Base-by-base conservation (phyloP, 2,329 filamentous ascomycete species). In the Colletotrichum acutatum region DNA sequence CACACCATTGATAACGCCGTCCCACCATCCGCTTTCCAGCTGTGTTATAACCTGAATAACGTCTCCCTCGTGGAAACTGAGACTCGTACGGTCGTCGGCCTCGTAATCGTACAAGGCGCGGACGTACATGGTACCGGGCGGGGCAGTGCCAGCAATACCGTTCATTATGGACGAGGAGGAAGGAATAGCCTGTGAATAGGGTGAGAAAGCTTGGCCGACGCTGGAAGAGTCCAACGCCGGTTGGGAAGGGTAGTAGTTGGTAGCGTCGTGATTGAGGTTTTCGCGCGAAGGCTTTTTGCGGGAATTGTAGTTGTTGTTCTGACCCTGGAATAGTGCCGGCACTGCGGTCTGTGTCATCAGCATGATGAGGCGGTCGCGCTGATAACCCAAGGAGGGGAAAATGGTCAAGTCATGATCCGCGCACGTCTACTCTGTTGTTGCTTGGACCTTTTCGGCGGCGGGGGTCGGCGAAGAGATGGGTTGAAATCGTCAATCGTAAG, bases 41-140 rank as follows among this genome's bases (percentile, higher is more conserved):
- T 98, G 96, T 66, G 97, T 99, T 78, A 99, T 96, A 78, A 99
- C 97, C 85, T 98, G 96, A 79, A 99, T 99, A 77, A 98, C 92
- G 84, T 99, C 97, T 79, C 97, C 97, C 82, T 97, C 94, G 78
- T 95, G 94, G 84, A 99, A 99, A 84, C 95, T 98, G 81, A 99
- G 86, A 85, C 95, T 98, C 60, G 96, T 98, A 78, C 95, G 92
- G 84, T 99, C 97, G 85, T 99, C 96, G 79, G 97, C 95, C 80
- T 98, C 95, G 86, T 98, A 99, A 86, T 98, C 95, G 87, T 98
- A 99, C 75, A 98, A 90, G 59, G 97, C 97, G 80, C 95, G 93
- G 79, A 99, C 97, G 81, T 97, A 98, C 87, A 98, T 92, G 80
- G 92, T 90, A 81, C 90, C 89, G 74, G 87, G 87, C 73, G 90